Conservation (phyloP, 805 yeast genomes). For the Pichia gijzeniarum region DNA sequence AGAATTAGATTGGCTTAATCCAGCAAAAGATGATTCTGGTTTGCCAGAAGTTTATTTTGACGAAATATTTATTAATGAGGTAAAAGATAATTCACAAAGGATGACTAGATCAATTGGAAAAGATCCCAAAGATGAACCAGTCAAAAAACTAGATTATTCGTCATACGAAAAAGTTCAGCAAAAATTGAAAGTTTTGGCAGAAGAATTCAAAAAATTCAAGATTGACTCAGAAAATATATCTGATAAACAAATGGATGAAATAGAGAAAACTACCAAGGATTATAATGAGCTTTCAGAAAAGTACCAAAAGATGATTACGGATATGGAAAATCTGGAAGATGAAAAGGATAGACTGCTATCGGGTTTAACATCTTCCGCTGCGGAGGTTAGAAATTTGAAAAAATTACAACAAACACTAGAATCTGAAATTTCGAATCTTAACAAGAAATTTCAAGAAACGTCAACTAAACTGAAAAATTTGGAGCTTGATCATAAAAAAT, state of each 20-base stretch:
- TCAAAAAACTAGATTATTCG: conserved; percentile 56
- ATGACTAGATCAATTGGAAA: conserved; percentile 65
- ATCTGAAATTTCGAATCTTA: conserved; percentile 22
- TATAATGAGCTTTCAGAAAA: conserved; percentile 31
- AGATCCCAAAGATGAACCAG: conserved; percentile 71
- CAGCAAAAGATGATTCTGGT: conserved; percentile 72
- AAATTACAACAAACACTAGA: conserved; percentile 29
- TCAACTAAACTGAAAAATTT: conserved; percentile 15
- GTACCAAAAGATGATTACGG: conserved; percentile 20
- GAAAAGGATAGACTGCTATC: conserved; percentile 23
- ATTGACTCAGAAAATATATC: conserved; percentile 15
- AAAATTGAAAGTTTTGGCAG: conserved; percentile 22
- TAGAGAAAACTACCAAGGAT: conserved; percentile 20
- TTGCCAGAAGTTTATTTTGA: conserved; percentile 79
- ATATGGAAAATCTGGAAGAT: conserved; percentile 30
- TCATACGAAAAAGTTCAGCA: conserved; percentile 42
- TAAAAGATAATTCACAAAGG: conserved; percentile 64
- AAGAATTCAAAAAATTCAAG: conserved; percentile 17
- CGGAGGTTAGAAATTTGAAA: conserved; percentile 22
- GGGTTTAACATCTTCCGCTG: conserved; percentile 20
- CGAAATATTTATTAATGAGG: conserved; percentile 50
- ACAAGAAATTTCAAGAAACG: conserved; percentile 19
- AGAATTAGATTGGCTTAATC: conserved; percentile 41
- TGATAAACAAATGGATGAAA: conserved; percentile 18
- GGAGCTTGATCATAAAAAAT: conserved; percentile 20